phyloP scores from a whole-genome alignment of 2,329 filamentous ascomycete genomes.

The Ambrosiella beaveri region DNA sequence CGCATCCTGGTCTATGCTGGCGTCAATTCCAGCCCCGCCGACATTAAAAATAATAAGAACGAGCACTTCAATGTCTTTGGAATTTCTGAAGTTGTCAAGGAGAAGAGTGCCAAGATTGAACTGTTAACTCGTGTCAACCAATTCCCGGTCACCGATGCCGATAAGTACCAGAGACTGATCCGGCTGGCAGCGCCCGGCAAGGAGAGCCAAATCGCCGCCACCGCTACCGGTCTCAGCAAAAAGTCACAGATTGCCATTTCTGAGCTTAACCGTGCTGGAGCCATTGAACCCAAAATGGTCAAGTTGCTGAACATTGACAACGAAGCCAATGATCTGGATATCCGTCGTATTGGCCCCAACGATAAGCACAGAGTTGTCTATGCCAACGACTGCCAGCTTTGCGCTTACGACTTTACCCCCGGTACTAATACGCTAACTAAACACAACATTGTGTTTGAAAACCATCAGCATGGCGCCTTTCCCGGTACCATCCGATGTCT shows the following conservation, averaged over 20 bases:
- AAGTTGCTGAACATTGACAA: conserved; percentile 32
- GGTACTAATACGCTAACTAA: conserved; percentile 23
- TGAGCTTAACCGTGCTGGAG: conserved; percentile 39
- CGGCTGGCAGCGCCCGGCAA: conserved; percentile 35
- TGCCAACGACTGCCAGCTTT: conserved; percentile 60
- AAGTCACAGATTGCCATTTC: conserved; percentile 69
- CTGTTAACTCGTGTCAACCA: conserved; percentile 35
- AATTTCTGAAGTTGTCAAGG: conserved; percentile 23
- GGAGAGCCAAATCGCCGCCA: conserved; percentile 51
- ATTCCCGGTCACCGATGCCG: conserved; percentile 31
- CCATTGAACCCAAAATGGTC: conserved; percentile 25
- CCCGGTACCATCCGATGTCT: conserved; percentile 37
- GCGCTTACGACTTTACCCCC: conserved; percentile 42
- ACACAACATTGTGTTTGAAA: conserved; percentile 35
- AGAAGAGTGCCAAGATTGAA: conserved; percentile 19
- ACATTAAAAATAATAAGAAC: conserved; percentile 61
- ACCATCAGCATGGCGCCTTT: conserved; percentile 25
- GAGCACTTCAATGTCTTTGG: conserved; percentile 66
- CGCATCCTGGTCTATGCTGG: conserved; percentile 46
- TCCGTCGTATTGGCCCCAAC: conserved; percentile 40
- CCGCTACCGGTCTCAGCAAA: conserved; percentile 61
- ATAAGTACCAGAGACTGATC: conserved; percentile 42
- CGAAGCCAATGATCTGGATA: conserved; percentile 52
- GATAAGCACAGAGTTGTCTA: conserved; percentile 58
- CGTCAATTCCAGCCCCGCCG: conserved; percentile 62